Conservation (phyloP, 2,329 filamentous ascomycete species). For the Rutstroemia sp. region DNA sequence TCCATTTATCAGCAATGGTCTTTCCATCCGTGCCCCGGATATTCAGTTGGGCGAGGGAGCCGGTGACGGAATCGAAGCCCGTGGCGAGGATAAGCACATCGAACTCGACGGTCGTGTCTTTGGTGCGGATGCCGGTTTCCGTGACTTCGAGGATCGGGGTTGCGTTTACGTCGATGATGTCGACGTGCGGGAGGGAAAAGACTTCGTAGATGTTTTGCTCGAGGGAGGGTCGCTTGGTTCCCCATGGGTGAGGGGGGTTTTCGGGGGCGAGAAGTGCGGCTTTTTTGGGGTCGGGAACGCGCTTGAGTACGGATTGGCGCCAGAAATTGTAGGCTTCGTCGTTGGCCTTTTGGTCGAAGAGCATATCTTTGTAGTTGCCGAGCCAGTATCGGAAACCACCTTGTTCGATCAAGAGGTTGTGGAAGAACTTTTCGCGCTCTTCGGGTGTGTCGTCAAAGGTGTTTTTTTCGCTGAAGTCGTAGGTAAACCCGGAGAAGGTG, state of each 20-base stretch:
- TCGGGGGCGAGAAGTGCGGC: slow-evolving; percentile 39
- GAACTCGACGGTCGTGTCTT: slow-evolving; percentile 25
- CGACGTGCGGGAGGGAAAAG: slow-evolving; percentile 38
- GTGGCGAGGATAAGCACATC: slow-evolving; percentile 33
- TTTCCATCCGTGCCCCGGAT: slow-evolving; percentile 26
- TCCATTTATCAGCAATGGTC: slow-evolving; percentile 30
- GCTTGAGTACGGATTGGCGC: neutral
- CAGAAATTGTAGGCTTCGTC: slow-evolving; percentile 12
- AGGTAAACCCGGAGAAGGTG: slow-evolving; percentile 27
- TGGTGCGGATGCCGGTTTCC: slow-evolving; percentile 30
- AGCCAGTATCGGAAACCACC: slow-evolving; percentile 33
- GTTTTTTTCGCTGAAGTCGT: slow-evolving; percentile 24
- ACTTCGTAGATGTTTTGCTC: slow-evolving; percentile 45
- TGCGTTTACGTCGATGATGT: slow-evolving; percentile 38
- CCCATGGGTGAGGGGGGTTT: slow-evolving; percentile 39
- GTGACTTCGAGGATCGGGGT: slow-evolving; percentile 36
- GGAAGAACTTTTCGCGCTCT: slow-evolving; percentile 32
- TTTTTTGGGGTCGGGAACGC: slow-evolving; percentile 22
- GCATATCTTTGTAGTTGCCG: slow-evolving; percentile 25
- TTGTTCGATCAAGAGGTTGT: slow-evolving; percentile 18
- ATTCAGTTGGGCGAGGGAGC: slow-evolving; percentile 28
- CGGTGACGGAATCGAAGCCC: slow-evolving; percentile 32
- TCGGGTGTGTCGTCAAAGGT: slow-evolving; percentile 29
- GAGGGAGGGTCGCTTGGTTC: slow-evolving; percentile 38
- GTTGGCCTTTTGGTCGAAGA: slow-evolving; percentile 27